Percentiles rank a stretch among this genome's conserved stretches.
Evolutionary conservation across 2,329 filamentous ascomycete species (phyloP).

Genomic region (Colletotrichum sp.): DNA sequence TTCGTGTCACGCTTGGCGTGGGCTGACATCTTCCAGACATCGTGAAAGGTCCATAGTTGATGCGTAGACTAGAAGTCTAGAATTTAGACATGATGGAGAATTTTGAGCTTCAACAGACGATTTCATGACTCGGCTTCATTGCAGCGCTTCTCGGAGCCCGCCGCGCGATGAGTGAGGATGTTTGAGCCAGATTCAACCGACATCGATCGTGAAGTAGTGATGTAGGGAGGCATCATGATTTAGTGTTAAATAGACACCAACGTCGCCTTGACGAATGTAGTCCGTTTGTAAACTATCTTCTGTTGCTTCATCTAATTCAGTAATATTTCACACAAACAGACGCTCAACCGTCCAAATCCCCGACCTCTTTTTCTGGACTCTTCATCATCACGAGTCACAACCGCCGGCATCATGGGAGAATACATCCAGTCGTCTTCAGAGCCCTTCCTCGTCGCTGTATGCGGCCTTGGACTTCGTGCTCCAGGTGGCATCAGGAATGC

Average conservation of each 20-base stretch:
- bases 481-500: background rate
- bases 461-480: background rate
- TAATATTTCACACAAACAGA: background rate
- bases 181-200: accelerated
- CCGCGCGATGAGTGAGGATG: background rate
- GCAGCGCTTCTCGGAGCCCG: background rate
- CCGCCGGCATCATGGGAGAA: background rate
- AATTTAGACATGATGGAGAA: background rate
- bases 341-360: background rate
- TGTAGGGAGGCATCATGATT: accelerated
- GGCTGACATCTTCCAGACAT: background rate
- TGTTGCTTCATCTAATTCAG: background rate
- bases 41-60: background rate
- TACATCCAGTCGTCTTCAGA: background rate
- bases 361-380: background rate
- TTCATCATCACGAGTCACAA: background rate
- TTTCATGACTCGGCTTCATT: background rate
- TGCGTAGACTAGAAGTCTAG: background rate
- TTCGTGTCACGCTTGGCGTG: background rate
- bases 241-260: background rate
- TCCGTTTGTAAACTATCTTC: background rate
- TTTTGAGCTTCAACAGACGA: background rate
- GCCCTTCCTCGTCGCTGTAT: background rate
- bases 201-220: background rate
- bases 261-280: background rate